These are phyloP conservation scores for Hypericum perforatum DNA, from an alignment of 345 rosid species.

Conservation along the genomic window DNA sequence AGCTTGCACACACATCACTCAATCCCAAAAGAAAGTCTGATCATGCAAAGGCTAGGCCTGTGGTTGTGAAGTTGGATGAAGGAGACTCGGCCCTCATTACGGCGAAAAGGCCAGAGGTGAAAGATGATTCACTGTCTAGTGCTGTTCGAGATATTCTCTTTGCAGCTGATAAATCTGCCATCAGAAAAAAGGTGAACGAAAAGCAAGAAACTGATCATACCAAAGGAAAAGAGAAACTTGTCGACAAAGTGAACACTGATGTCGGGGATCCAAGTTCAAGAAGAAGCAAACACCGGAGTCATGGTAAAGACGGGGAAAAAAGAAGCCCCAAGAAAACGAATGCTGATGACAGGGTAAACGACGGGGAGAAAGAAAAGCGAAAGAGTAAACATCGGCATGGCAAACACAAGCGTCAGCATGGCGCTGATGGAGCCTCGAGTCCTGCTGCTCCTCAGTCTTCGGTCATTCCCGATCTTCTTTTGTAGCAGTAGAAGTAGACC, in stretches of 20 bases:
- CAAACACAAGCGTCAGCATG: slow-evolving; percentile 44
- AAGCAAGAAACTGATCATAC: slow-evolving; percentile 25
- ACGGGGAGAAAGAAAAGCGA: slow-evolving; percentile 28
- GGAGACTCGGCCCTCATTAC: slow-evolving; percentile 31
- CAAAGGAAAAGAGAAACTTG: slow-evolving; percentile 28
- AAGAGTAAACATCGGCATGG: slow-evolving; percentile 41
- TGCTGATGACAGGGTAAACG: slow-evolving; percentile 29
- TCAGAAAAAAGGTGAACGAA: slow-evolving; percentile 55
- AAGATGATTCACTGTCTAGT: slow-evolving; percentile 46
- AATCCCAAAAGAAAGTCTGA: slow-evolving; percentile 42
- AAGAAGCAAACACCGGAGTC: slow-evolving; percentile 38
- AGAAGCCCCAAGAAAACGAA: slow-evolving; percentile 28
- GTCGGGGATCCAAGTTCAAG: slow-evolving; percentile 36
- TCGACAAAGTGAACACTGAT: slow-evolving; percentile 20
- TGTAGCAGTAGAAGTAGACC: slow-evolving; percentile 22
- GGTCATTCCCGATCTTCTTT: slow-evolving; percentile 69
- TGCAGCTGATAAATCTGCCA: slow-evolving; percentile 21
- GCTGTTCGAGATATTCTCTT: slow-evolving; percentile 63
- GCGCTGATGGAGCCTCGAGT: slow-evolving; percentile 26
- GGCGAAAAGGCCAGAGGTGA: slow-evolving; percentile 24
- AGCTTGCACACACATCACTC: slow-evolving; percentile 48
- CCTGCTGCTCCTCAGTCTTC: slow-evolving; percentile 24
- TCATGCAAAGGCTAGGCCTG: slow-evolving; percentile 72
- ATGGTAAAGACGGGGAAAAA: slow-evolving; percentile 38
- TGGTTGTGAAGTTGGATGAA: slow-evolving; percentile 82